Evolutionary conservation across 805 yeast genomes (phyloP).

Genomic region (Ogataea chonburiensis): DNA sequence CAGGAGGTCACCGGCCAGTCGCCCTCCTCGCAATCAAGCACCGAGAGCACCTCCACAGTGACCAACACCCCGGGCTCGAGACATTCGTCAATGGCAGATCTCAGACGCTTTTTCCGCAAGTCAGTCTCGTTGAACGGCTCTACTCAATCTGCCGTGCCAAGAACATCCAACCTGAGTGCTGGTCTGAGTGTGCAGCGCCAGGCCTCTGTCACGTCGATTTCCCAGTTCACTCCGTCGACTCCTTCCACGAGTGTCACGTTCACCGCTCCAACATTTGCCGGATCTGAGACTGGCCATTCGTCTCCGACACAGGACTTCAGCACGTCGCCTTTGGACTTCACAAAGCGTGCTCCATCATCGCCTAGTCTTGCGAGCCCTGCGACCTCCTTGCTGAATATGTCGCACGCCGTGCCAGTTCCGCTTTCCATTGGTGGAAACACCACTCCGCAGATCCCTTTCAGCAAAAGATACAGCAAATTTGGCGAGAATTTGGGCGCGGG

Average conservation of each 20-base stretch:
- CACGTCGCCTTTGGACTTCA: slow-evolving; percentile 23
- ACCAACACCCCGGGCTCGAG: slow-evolving; percentile 44
- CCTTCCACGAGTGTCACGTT: slow-evolving; percentile 18
- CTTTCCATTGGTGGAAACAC: slow-evolving; percentile 39
- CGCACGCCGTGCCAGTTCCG: slow-evolving; percentile 14
- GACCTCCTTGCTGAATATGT: slow-evolving; percentile 5
- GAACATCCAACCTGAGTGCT: slow-evolving; percentile 37
- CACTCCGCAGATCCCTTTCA: slow-evolving; percentile 55
- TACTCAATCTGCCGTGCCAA: slow-evolving; percentile 24
- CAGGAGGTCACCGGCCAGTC: slow-evolving; percentile 34
- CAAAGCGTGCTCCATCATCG: slow-evolving; percentile 14
- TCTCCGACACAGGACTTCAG: slow-evolving; percentile 17
- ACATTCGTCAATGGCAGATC: slow-evolving; percentile 77
- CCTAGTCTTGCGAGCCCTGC: slow-evolving; percentile 15
- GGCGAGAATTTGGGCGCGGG: slow-evolving; percentile 92
- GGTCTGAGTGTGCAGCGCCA: slow-evolving; percentile 35
- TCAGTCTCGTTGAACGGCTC: slow-evolving; percentile 27
- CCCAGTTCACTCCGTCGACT: slow-evolving; percentile 14
- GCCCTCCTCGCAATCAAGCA: slow-evolving; percentile 33
- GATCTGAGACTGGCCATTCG: slow-evolving; percentile 7
- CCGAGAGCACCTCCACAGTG: slow-evolving; percentile 21
- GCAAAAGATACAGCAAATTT: slow-evolving; percentile 74
- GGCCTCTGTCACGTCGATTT: slow-evolving; percentile 14
- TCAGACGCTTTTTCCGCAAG: slow-evolving; percentile 69
- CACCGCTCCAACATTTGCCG: slow-evolving; percentile 15